Conservation (phyloP, 1,284 basidiomycete species). For the Tranzscheliella williamsii region DNA sequence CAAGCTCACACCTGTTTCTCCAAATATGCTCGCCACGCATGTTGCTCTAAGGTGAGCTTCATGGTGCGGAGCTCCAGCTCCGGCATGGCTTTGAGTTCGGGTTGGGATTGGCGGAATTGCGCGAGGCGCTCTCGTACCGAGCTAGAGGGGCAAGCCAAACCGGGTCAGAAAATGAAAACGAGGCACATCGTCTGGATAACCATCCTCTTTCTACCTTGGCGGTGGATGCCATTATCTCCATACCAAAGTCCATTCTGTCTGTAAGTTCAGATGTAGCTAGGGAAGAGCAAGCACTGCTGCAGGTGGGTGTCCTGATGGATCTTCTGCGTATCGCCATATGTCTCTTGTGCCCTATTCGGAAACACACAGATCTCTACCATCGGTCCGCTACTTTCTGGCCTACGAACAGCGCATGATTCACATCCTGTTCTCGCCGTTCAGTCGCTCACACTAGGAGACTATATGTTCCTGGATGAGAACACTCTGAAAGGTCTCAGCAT, state of each 20-base stretch:
- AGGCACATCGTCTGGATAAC: too few relatives aligned
- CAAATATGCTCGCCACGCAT: too few relatives aligned
- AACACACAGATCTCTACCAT: slow-evolving; percentile 9
- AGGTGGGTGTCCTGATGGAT: too few relatives aligned
- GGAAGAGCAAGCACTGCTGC: too few relatives aligned
- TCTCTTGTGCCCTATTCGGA: neutral
- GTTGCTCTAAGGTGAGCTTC: neutral
- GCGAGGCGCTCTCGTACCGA: too few relatives aligned
- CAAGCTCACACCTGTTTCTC: too few relatives aligned
- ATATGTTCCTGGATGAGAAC: slow-evolving; percentile 31
- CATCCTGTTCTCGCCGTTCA: slow-evolving; percentile 10
- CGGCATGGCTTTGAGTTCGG: slow-evolving; percentile 12
- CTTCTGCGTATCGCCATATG: too few relatives aligned
- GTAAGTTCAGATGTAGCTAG: too few relatives aligned
- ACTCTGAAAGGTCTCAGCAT: slow-evolving; percentile 30
- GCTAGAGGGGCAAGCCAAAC: too few relatives aligned
- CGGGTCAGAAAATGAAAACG: too few relatives aligned
- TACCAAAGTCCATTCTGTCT: slow-evolving; percentile 12
- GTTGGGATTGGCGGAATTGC: slow-evolving; percentile 11
- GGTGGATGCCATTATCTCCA: slow-evolving; percentile 19
- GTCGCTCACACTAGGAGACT: slow-evolving; percentile 13
- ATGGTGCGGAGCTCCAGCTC: neutral
- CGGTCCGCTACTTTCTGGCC: slow-evolving; percentile 18
- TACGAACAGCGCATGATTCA: slow-evolving; percentile 9
- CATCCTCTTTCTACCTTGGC: too few relatives aligned